Evolutionary conservation across 2,329 filamentous ascomycete genomes (phyloP), one percentile per base, ranked within the genome.

Genomic region (Thelonectria discophora): DNA sequence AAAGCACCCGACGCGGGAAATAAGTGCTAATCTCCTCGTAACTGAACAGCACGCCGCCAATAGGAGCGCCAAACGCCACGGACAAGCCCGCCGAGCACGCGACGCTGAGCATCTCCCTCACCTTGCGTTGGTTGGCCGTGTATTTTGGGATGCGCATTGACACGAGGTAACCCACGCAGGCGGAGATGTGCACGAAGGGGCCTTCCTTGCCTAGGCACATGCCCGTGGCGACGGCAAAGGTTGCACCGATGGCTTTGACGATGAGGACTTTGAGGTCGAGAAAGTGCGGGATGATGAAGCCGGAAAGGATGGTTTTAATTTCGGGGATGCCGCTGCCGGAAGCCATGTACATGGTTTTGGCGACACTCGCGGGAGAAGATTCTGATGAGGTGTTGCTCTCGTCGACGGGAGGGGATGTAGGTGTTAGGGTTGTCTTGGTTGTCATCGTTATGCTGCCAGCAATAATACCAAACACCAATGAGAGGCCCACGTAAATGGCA

Each of bases 1-100:
- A 66, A 1, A 67, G 65, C 0, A 66, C 61, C 1, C 55, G 34
- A 1, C 63, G 60, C 0, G 65, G 65, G 13, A 67, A 67, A 11
- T 66, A 66, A 2, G 65, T 67, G 55, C 65, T 67, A 17, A 66
- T 67, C 11, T 67, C 65, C 17, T 67, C 65, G 3, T 62, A 67
- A 37, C 65, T 67, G 42, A 67, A 67, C 0, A 67, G 61, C 1
- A 67, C 65, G 0, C 65, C 63, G 11, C 65, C 65, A 0, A 67
- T 62, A 0, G 65, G 65, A 11, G 65, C 65, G 0, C 65, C 65
- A 1, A 67, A 67, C 5, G 65, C 65, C 0, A 67, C 63, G 0
- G 65, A 67, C 1, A 67, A 13, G 0, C 65, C 65, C 0, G 63
- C 63, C 1, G 65, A 67, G 4, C 65, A 67, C 0, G 65, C 60